A percentile compares a stretch with the other conserved stretches of the same genome.
These are phyloP conservation scores for Chamaenerion angustifolium DNA, from an alignment of 345 rosid genomes.

Conservation along the genomic window DNA sequence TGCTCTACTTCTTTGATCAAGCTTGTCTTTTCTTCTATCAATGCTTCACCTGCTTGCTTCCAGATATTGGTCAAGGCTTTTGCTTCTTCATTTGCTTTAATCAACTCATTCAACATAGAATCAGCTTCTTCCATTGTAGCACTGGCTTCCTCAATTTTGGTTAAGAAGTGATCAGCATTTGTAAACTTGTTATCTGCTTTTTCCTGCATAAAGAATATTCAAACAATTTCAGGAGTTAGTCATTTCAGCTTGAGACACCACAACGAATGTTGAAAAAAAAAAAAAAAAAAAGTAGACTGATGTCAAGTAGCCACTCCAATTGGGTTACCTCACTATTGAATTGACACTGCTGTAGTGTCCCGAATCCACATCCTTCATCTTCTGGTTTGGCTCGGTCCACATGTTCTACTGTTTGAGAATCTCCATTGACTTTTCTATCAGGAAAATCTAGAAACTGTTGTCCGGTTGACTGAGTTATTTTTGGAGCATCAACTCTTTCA, in stretches of 20 bases:
- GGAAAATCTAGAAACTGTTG: conserved; percentile 2
- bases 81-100: conserved; percentile 50
- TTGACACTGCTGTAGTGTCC: no score
- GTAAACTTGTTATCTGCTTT: conserved; percentile 22
- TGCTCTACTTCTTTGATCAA: conserved; percentile 42
- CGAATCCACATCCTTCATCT: no score
- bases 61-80: conserved; percentile 35
- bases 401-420: conserved; percentile 11
- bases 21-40: conserved; percentile 31
- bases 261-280: no score
- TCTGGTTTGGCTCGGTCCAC: conserved; percentile 5
- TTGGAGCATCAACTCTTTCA: conserved; percentile 2
- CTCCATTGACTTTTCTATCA: conserved; percentile 4
- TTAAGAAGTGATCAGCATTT: conserved; percentile 33
- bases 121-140: conserved; percentile 72
- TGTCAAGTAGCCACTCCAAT: conserved; percentile 30
- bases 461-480: conserved; percentile 6
- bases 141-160: conserved; percentile 53
- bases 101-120: conserved; percentile 42
- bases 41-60: conserved; percentile 42
- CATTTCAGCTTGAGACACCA: background rate
- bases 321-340: conserved; percentile 11
- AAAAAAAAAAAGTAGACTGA: conserved; percentile 18
- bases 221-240: conserved; percentile 2
- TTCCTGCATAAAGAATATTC: conserved; percentile 24